These are phyloP conservation scores for Meira miltonrushii DNA, from an alignment of 1,284 basidiomycete species.

Conservation along the genomic window DNA sequence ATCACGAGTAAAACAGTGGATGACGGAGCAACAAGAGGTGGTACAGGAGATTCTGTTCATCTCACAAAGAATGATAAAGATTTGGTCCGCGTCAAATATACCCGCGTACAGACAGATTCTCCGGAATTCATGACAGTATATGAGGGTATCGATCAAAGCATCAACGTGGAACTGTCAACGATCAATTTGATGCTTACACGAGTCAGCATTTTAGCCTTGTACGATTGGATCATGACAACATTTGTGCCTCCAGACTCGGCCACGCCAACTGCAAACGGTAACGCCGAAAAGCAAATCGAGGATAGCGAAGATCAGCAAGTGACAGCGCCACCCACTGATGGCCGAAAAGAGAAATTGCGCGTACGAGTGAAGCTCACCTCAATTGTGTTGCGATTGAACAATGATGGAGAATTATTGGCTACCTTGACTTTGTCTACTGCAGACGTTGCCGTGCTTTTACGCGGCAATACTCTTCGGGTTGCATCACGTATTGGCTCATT, in stretches of 20 bases:
- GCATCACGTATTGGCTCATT: conserved; percentile 80
- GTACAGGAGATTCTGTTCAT: neutral
- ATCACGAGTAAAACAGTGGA: conserved; percentile 65
- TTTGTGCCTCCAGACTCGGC: conserved; percentile 32
- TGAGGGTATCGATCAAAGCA: conserved; percentile 81
- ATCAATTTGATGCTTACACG: conserved; percentile 85
- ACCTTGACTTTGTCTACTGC: conserved; percentile 88
- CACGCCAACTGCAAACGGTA: neutral
- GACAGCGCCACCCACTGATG: conserved; percentile 20
- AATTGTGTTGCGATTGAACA: conserved; percentile 77
- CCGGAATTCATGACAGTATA: conserved; percentile 79
- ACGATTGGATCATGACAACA: conserved; percentile 91
- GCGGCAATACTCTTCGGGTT: conserved; percentile 70
- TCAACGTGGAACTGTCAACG: conserved; percentile 85
- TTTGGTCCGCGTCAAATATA: conserved; percentile 78
- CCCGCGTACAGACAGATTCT: conserved; percentile 70
- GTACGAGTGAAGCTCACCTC: conserved; percentile 81
- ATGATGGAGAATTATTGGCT: conserved; percentile 68
- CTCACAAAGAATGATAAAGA: conserved; percentile 53
- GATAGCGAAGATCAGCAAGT: conserved; percentile 17
- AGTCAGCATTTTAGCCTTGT: conserved; percentile 82
- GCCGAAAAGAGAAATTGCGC: conserved; percentile 64
- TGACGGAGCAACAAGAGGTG: conserved; percentile 23
- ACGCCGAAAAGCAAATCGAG: neutral
- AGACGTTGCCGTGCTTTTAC: conserved; percentile 74